Percentiles rank a stretch among this genome's conserved stretches.
Conservation (phyloP, 768 basidiomycete genomes). For the Serendipita sp. region DNA sequence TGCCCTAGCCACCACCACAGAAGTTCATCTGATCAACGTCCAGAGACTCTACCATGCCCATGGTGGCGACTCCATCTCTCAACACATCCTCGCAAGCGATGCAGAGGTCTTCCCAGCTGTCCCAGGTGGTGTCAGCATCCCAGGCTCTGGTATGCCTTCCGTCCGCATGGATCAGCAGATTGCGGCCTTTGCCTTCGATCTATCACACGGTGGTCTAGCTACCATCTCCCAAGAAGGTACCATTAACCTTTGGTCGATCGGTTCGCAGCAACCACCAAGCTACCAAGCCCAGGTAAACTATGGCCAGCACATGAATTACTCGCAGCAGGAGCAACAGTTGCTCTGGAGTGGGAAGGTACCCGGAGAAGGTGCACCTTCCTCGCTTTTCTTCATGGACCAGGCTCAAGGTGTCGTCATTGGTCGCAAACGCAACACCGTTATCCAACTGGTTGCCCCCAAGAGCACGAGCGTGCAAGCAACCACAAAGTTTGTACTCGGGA, state of each 20-base stretch:
- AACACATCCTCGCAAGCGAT: constrained; percentile 52
- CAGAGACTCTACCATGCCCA: constrained; percentile 41
- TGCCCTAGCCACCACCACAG: constrained; percentile 67
- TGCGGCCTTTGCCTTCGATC: constrained; percentile 75
- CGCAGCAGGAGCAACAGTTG: not conserved
- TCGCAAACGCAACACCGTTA: constrained; percentile 67
- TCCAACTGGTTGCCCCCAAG: constrained; percentile 66
- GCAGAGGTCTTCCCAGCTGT: constrained; percentile 50
- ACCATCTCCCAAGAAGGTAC: constrained; percentile 73
- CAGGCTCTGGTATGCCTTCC: not conserved
- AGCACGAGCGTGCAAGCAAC: constrained; percentile 61
- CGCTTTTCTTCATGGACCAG: constrained; percentile 61
- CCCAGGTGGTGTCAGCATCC: constrained; percentile 34
- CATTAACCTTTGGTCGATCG: constrained; percentile 67
- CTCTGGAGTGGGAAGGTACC: constrained; percentile 62
- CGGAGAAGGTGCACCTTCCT: constrained; percentile 69
- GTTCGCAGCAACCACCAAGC: constrained; percentile 41
- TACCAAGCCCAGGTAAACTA: not conserved
- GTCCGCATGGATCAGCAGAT: constrained; percentile 35
- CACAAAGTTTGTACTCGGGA: constrained; percentile 58
- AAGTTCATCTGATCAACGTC: constrained; percentile 62
- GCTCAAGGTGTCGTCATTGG: constrained; percentile 64
- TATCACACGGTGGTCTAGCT: constrained; percentile 57
- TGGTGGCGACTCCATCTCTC: constrained; percentile 48
- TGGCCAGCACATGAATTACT: not conserved